Evolutionary conservation across 441 rosid species (phyloP), one percentile per base, ranked within the genome.

Genomic region (Adansonia rubrostipa): DNA sequence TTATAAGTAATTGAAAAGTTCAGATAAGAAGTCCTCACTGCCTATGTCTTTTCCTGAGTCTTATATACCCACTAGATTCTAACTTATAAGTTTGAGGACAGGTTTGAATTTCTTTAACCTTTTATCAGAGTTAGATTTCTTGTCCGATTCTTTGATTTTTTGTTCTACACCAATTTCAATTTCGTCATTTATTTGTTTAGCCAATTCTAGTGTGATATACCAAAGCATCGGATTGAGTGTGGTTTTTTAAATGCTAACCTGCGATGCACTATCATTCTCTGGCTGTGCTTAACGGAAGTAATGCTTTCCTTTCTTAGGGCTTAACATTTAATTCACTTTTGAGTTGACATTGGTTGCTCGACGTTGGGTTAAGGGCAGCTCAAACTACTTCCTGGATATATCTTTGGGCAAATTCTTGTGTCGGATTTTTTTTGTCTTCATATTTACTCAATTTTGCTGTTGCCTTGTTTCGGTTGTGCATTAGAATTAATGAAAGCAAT

Each of bases 401-500:
- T 63, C 45, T 63, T 63, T 13, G 19, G 17, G 33, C 45, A 63
- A 63, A 36, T 33, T 19, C 19, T 9, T 0, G 6, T 24, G 63
- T 20, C 22, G 64, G 62, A 57, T 24, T 20, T 20, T 9, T 33
- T 63, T 14, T 13, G 1, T 6, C 4, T 54, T 6, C 6, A 11
- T 33, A 33, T 11, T 61, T 22, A 22, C 42, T n/a, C 40, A 5
- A 24, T 9, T 24, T 15, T 3, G 66, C 63, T 7, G 33, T 7
- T 22, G 64, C n/a, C n/a, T 51, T 51, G 57, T 14, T 54, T 54
- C 17, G 28, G 10, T 19, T 13, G 11, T 73, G 63, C 24, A 28
- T 78, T 51, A 66, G 60, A 64, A 77, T 77, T 68, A 50, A 69
- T 42, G 50, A 33, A 47, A 33, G 11, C 9, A 24, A 36, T 1